Percentiles rank a stretch among this genome's conserved stretches.
Conservation (phyloP, 768 basidiomycete species). For the Exidia glandulosa region DNA sequence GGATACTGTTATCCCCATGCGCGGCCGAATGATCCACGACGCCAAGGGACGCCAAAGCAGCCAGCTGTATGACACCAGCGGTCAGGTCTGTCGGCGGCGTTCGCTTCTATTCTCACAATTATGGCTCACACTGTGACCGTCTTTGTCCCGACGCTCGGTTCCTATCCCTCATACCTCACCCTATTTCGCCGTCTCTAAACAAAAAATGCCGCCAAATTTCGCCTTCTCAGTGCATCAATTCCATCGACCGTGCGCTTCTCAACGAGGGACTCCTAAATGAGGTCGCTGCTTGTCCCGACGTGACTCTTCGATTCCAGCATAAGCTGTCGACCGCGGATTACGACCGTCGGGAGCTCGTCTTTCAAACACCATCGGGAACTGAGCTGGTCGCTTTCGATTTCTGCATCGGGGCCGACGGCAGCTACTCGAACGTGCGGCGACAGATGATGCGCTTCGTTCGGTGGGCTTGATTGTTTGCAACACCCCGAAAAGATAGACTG, state of each 20-base stretch:
- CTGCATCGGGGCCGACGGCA: conserved; percentile 89
- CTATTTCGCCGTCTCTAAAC: not conserved
- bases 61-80: conserved; percentile 79
- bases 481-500: not conserved
- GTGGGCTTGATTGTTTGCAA: conserved; percentile 25
- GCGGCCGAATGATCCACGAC: conserved; percentile 90
- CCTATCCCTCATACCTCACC: not conserved
- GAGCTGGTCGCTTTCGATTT: conserved; percentile 53
- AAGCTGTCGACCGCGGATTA: conserved; percentile 74
- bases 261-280: conserved; percentile 80
- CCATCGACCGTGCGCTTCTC: conserved; percentile 78
- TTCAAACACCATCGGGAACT: conserved; percentile 35
- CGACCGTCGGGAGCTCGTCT: conserved; percentile 42
- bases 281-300: conserved; percentile 46
- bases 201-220: not conserved
- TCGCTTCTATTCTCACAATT: conserved; percentile 6
- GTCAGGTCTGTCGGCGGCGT: conserved; percentile 49
- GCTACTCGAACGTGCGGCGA: conserved; percentile 79
- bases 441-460: conserved; percentile 93
- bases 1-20: conserved; percentile 81
- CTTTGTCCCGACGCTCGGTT: not conserved
- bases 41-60: conserved; percentile 60
- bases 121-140: not conserved
- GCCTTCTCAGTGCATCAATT: conserved; percentile 70
- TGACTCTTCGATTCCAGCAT: conserved; percentile 68